Evolutionary conservation across 306 rosid genomes (phyloP), one percentile per base, ranked within the genome.

Genomic region (Cucumis cinereus): DNA sequence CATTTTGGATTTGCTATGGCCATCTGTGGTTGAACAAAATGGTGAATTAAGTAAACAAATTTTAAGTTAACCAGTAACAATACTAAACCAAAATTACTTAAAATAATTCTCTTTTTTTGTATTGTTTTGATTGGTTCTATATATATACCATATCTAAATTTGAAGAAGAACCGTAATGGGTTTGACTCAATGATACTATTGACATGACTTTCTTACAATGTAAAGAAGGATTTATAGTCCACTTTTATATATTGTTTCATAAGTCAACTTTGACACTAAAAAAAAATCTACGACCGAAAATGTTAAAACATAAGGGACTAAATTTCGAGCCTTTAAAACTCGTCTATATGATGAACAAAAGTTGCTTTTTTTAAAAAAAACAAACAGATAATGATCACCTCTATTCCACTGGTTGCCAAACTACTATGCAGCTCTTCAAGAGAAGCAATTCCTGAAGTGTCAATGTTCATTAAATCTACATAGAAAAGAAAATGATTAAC

Each of bases 1-100:
- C 96, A 93, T 52, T 90, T 87, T 0, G 98, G 98, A 69, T 86
- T 93, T 3, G 84, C 90, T 74, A 93, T 75, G 49, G 90, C 89
- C 72, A 93, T 63, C 98, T 92, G 83, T 2, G 14, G 28, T 30
- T 3, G 4, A 30, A 30, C 35, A 30, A 30, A 3, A 30, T 30
- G 35, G 35, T 3, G 4, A 30, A 30, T 30, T 30, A 30, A 56
- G 7, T 9, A 0, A 57, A n/a, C 30, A 57, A n/a, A 3, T 24
- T 24, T 57, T 57, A 22, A 45, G 15, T 45, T 45, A n/a, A n/a
- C n/a, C n/a, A 8, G 15, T 10, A 45, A 45, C 50, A 45, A 45
- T 11, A 56, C 9, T 1, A 20, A 57, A 54, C 23, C 58, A 57
- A 24, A 57, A 24, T 6, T 45, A 11, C 4, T 45, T 19, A 2